Evolutionary conservation across 768 basidiomycete species (phyloP), one percentile per base, ranked within the genome.

Genomic region (Cantharellus cinnabarinus): DNA sequence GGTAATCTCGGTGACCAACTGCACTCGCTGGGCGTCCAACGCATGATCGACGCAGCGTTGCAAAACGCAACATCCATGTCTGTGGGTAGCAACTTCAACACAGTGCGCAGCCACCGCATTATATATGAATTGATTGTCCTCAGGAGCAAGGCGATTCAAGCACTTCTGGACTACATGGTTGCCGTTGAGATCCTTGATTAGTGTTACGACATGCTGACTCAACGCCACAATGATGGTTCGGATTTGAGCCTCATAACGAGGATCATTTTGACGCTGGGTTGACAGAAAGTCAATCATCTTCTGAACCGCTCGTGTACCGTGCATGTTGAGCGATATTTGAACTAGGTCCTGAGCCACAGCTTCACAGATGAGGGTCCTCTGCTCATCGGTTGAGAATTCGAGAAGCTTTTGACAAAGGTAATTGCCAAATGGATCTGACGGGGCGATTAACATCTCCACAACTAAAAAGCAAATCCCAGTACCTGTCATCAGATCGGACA

Each of bases 101-200:
- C 95, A 95, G 72, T 98, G 97, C 41, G 89, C 88, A 37, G 95
- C 95, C 41, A 99, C 94, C 60, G 95, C 94, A 66, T 98, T 98
- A 73, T 98, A 99, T 66, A 99, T 99, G 74, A 98, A 98, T 85
- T 98, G 94, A 71, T 99, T 99, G 71, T 99, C 95, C 68, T 99
- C 95, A 1, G 95, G 89, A 51, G 88, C 87, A 64, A 99, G 76
- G 72, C 94, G 91, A 76, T 99, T 99, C 66, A 99, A 73, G 72
- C 95, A 99, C 72, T 99, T 99, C 71, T 99, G 95, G 63, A 98
- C 95, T 68, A 98, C 93, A 69, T 97, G 89, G 67, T 94, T 94
- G 57, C 89, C 89, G 68, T 94, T 94, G 67, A 94, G 74, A 70
- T 93, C 95, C 78, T 98, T 99, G 82, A 99, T 99, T 65, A 99